Evolutionary conservation across 2,329 filamentous ascomycete genomes (phyloP).

Genomic region (Fusarium neocosmosporiellum): DNA sequence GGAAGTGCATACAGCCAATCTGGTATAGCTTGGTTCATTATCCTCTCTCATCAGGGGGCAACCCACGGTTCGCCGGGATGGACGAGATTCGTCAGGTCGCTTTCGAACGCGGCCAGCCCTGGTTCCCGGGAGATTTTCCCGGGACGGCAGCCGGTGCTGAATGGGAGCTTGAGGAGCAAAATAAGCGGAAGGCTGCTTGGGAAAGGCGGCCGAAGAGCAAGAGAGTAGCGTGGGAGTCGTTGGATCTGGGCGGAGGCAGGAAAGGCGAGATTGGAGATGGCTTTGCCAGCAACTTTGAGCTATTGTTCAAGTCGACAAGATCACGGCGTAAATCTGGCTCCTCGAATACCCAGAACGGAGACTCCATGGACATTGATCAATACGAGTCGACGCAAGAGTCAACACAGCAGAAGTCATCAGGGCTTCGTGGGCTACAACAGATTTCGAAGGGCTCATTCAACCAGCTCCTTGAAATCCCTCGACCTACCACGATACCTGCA

Average conservation of each 20-base stretch:
- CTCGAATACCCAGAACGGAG: conserved; percentile 34
- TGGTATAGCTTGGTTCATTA: conserved; percentile 91
- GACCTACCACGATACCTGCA: conserved; percentile 43
- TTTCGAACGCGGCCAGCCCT: conserved; percentile 82
- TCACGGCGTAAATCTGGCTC: conserved; percentile 7
- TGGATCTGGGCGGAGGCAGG: conserved; percentile 78
- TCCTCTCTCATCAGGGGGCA: conserved; percentile 81
- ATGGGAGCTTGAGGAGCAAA: conserved; percentile 77
- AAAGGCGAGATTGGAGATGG: conserved; percentile 87
- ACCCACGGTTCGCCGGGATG: conserved; percentile 84
- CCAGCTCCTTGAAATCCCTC: conserved; percentile 36
- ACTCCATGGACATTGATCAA: conserved; percentile 49
- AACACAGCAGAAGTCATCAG: conserved; percentile 1
- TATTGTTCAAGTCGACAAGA: conserved; percentile 61
- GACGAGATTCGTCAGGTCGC: conserved; percentile 82
- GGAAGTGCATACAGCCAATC: conserved; percentile 86
- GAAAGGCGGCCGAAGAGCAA: conserved; percentile 84
- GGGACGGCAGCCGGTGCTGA: conserved; percentile 81
- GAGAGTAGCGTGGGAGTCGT: conserved; percentile 76
- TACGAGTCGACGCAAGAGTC: conserved; percentile 5
- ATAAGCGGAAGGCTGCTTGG: conserved; percentile 84
- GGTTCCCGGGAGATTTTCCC: conserved; percentile 88
- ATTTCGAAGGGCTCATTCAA: conserved; percentile 48
- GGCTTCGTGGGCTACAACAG: conserved; percentile 35
- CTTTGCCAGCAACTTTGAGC: conserved; percentile 86